A percentile compares a stretch with the other conserved stretches of the same genome.
Evolutionary conservation across 192 early-diverging fungal genomes (phyloP).

Genomic region (Coemansia sp.): DNA sequence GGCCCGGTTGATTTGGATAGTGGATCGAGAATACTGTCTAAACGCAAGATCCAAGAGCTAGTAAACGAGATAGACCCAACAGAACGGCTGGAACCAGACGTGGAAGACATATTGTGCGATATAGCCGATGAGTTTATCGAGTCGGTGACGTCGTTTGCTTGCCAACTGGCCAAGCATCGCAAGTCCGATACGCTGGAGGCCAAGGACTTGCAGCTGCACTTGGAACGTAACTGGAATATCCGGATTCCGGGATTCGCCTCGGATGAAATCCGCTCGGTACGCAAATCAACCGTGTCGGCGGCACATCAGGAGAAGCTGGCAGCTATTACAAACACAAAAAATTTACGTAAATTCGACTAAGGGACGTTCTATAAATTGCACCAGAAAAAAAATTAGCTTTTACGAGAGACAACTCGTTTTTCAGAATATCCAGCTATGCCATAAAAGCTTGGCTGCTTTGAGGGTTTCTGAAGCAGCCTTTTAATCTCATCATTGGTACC

Average conservation of each 20-base stretch:
- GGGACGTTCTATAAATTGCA: no score
- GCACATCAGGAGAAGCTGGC: slow-evolving; percentile 64
- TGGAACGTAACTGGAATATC: slow-evolving; percentile 89
- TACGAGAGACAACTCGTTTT: no score
- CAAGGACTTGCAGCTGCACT: slow-evolving; percentile 82
- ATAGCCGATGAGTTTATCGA: slow-evolving; percentile 87
- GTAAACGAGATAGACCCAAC: slow-evolving; percentile 80
- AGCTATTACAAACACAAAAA: slow-evolving; percentile 57
- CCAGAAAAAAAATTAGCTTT: no score
- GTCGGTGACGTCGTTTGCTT: slow-evolving; percentile 76
- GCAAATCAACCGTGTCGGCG: slow-evolving; percentile 63
- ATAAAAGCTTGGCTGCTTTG: no score
- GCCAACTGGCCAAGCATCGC: slow-evolving; percentile 80
- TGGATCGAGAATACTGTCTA: slow-evolving; percentile 59
- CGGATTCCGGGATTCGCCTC: slow-evolving; percentile 83
- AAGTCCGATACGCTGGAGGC: slow-evolving; percentile 73
- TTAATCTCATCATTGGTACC: slow-evolving; percentile 10
- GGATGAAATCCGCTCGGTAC: slow-evolving; percentile 74
- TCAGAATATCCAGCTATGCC: no score
- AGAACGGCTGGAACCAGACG: slow-evolving; percentile 75
- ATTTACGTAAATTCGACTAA: slow-evolving; percentile 36
- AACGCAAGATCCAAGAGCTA: slow-evolving; percentile 81
- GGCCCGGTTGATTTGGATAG: slow-evolving; percentile 39
- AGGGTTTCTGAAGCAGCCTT: not conserved
- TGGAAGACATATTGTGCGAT: slow-evolving; percentile 82